Base-by-base conservation (phyloP, 2,329 filamentous ascomycete genomes). In the Trichoderma breve region DNA sequence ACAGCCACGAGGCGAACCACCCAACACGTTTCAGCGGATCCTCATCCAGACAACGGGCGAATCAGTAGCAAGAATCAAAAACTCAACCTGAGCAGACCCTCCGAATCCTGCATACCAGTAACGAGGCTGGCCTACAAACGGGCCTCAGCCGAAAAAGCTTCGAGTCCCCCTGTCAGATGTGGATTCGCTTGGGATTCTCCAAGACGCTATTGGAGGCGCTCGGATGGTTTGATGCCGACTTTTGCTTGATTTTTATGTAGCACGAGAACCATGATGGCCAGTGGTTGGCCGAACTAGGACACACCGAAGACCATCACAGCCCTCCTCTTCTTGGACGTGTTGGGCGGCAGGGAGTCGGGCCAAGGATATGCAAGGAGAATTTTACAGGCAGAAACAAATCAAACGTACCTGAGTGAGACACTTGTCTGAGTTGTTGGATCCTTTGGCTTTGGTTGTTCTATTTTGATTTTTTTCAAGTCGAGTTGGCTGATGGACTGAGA, bases 211-310 rank as follows among this genome's bases (percentile, higher is more conserved):
- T 70, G 67, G 67, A 39, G 21, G 57, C 67, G 39, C 67, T 36
- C 57, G 67, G 67, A 39, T 70, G 39, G 21, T 39, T 47, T 11
- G 36, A 47, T 34, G 66, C 66, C 66, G 66, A 26, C n/a, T 30
- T 26, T 55, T 47, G 55, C 12, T 51, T 62, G 67, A 61, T 34
- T 62, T 9, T 28, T 4, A 51, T 8, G 7, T 53, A 70, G 55
- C 66, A 26, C 28, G 67, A 70, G 67, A 36, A 70, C 67, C 67
- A n/a, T 62, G 67, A 70, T 70, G 67, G 67, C 67, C 32, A 39
- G 24, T 57, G 32, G 24, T n/a, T 57, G 21, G 47, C 63, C 15
- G 24, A 28, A 26, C 55, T 58, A 34, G 64, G 32, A 58, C 30
- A 15, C 32, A 15, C 15, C 24, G 65, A 39, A 51, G 32, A 30